Evolutionary conservation across 768 basidiomycete species (phyloP), one percentile per base, ranked within the genome.

Genomic region (Russula dissimulans): DNA sequence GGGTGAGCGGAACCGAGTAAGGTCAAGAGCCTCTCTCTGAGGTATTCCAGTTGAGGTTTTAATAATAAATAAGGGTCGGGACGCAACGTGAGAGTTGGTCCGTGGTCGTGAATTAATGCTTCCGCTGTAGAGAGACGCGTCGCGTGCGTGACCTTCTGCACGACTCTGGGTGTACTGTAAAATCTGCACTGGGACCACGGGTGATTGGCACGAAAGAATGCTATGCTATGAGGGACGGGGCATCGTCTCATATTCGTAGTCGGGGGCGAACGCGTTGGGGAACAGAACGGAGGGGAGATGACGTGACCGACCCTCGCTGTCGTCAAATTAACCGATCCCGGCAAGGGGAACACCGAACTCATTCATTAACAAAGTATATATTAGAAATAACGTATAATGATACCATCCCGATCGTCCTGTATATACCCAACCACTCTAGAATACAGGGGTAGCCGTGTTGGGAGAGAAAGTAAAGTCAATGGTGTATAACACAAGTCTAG

Each of bases 1-100:
- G 95, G 90, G 71, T 97, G 91, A 8, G 92, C 88, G 3, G 90
- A 87, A 18, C 92, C 94, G 7, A 98, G 80, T 43, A 98, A 79
- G 60, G 77, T 75, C 61, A 93, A 77, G 46, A 98, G 78, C 52
- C 82, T 86, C 18, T 80, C 77, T 59, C 87, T 85, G 44, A 99
- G 77, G 56, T 79, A 77, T 29, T 78, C 70, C 38, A 98, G 80
- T 69, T 98, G 89, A 15, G 84, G 73, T 44, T 82, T 80, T 61
- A 97, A 81, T 45, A 94, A 74, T 10, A 75, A 67, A 67, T 85
- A 82, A 29, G 93, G 90, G 69, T 92, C 87, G 32, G 77, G 75
- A 29, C 73, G 74, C 31, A 66, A 14, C n/a, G 58, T 51, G 26
- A 53, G 49, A 11, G 36, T 7, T 3, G 51, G 34, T 4, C 3